These are phyloP conservation scores for Xylariales sp. DNA, from an alignment of 2,329 filamentous ascomycete species.

Conservation along the genomic window DNA sequence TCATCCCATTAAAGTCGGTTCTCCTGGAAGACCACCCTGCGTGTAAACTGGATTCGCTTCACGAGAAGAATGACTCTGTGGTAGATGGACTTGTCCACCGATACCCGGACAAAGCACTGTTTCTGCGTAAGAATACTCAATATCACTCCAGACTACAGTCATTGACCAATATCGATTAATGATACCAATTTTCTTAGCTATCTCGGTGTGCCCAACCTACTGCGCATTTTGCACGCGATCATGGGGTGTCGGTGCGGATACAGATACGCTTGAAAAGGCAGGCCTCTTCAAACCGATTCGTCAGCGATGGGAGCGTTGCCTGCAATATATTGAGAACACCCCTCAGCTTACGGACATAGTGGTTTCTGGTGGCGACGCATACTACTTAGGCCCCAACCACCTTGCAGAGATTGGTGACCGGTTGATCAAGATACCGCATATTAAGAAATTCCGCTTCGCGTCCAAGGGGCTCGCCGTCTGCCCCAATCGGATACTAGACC, in stretches of 20 bases:
- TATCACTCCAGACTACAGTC: no score
- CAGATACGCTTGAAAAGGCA: conserved; percentile 41
- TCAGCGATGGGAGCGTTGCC: conserved; percentile 49
- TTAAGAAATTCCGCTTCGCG: conserved; percentile 56
- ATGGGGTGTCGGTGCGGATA: conserved; percentile 53
- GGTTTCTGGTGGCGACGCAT: conserved; percentile 59
- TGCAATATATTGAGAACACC: conserved; percentile 50
- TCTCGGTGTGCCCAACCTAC: conserved; percentile 58
- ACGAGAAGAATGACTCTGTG: conserved; percentile 51
- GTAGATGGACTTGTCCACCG: conserved; percentile 56
- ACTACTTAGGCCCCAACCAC: conserved; percentile 49
- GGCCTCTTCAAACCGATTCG: conserved; percentile 32
- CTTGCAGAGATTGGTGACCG: conserved; percentile 49
- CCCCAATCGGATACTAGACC: conserved; percentile 51
- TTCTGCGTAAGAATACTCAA: conserved; percentile 56
- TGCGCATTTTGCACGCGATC: conserved; percentile 60
- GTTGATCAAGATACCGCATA: conserved; percentile 52
- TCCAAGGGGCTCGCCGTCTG: conserved; percentile 58
- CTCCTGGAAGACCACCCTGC: conserved; percentile 51
- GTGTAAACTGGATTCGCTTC: conserved; percentile 52
- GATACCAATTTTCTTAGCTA: no score
- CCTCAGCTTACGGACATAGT: conserved; percentile 53
- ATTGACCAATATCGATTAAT: no score
- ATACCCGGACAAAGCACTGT: conserved; percentile 60
- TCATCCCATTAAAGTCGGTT: conserved; percentile 50